Conservation (phyloP, 495 filamentous ascomycete genomes). For the Penicillium antarcticum region DNA sequence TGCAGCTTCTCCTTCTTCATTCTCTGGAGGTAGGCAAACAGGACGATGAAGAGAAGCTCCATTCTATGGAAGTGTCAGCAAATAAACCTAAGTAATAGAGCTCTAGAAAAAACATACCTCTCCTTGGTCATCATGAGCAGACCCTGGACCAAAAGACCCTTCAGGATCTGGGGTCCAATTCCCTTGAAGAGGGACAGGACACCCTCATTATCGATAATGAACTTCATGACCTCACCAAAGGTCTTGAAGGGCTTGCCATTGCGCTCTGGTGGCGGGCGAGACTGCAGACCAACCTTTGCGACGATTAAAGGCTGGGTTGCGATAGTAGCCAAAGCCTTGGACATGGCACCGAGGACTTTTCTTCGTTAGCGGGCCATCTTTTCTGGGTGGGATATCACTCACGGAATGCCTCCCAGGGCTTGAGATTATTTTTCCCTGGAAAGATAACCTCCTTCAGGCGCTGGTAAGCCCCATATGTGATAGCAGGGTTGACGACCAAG, state of each 20-base stretch:
- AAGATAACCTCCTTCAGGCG: constrained; percentile 77
- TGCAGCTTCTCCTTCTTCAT: constrained; percentile 67
- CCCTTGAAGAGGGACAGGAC: constrained; percentile 85
- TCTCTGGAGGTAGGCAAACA: constrained; percentile 76
- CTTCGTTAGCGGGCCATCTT: constrained; percentile 14
- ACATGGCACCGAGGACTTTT: constrained; percentile 84
- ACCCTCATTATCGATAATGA: constrained; percentile 88
- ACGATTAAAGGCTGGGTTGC: constrained; percentile 95
- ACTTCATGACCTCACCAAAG: constrained; percentile 92
- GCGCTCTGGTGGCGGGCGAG: constrained; percentile 77
- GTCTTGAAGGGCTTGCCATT: constrained; percentile 92
- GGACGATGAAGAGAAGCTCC: constrained; percentile 82
- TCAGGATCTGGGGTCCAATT: constrained; percentile 89
- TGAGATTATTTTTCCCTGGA: constrained; percentile 70
- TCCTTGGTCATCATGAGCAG: constrained; percentile 99
- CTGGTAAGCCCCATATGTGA: constrained; percentile 98
- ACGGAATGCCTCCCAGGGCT: constrained; percentile 89
- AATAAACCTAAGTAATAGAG: background rate
- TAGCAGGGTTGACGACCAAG: constrained; percentile 92
- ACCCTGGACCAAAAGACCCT: constrained; percentile 91
- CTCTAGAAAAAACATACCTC: constrained; percentile 54
- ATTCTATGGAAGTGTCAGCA: constrained; percentile 56
- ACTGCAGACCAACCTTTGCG: constrained; percentile 95
- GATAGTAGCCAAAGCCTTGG: constrained; percentile 89
- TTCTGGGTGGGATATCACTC: constrained; percentile 33